Evolutionary conservation across 345 rosid genomes (phyloP).

Genomic region (Diplotaxis tenuifolia): DNA sequence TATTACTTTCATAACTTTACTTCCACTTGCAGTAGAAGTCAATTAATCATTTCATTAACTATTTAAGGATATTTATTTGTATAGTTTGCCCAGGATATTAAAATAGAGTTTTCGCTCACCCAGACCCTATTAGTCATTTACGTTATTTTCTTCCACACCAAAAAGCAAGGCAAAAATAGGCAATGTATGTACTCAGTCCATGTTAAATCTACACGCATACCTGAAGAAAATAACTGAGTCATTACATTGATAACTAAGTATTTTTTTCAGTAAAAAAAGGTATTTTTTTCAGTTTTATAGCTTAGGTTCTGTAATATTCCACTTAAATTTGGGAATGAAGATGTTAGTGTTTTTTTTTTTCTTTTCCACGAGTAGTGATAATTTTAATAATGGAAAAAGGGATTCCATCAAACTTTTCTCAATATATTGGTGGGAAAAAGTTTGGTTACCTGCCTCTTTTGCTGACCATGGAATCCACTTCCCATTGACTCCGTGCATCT

Average conservation of each 20-base stretch:
- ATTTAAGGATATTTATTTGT: neutral
- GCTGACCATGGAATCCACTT: conserved; percentile 41
- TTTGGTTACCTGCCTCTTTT: conserved; percentile 35
- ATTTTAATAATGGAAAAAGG: conserved; percentile 31
- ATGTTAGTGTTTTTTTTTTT: neutral
- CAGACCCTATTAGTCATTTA: neutral
- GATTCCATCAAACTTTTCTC: conserved; percentile 20
- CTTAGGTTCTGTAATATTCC: neutral
- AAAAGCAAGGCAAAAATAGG: neutral
- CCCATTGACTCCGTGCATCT: conserved; percentile 31
- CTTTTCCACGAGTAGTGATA: conserved; percentile 16
- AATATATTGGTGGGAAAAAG: conserved; percentile 25
- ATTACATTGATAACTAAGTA: neutral
- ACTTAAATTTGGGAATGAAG: neutral
- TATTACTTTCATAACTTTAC: conserved; percentile 13
- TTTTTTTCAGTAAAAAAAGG: too few species aligned
- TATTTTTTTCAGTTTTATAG: neutral
- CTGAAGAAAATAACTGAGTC: neutral
- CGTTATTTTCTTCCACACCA: neutral
- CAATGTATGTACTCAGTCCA: neutral
- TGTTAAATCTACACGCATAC: neutral
- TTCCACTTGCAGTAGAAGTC: conserved; percentile 30
- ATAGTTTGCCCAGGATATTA: neutral
- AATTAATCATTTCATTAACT: conserved; percentile 5
- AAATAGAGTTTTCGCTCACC: neutral